Percentiles rank a stretch among this genome's conserved stretches.
Conservation (phyloP, 129 eudicot genomes). For the Saussurea involucrata region DNA sequence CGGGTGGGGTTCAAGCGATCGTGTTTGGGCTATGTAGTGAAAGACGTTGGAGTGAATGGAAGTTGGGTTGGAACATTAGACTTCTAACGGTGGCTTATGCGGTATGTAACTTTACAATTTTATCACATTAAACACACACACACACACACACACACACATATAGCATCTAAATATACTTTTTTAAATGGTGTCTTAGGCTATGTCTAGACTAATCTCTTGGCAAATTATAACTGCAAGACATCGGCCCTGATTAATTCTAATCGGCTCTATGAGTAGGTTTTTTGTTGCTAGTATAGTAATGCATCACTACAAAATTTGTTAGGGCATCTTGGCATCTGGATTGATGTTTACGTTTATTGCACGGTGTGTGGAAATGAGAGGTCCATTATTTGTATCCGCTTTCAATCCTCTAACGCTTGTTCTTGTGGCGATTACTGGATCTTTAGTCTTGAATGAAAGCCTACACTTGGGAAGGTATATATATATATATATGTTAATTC, state of each 20-base stretch:
- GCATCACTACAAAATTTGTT: background rate
- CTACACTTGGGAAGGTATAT: conserved; percentile 73
- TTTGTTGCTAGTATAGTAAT: background rate
- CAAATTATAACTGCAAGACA: too few species aligned
- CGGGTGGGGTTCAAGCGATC: conserved; percentile 37
- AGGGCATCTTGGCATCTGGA: conserved; percentile 62
- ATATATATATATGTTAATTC: conserved; percentile 2
- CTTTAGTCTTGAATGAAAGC: conserved; percentile 48
- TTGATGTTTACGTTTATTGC: conserved; percentile 35
- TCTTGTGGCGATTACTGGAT: conserved; percentile 56
- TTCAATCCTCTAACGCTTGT: conserved; percentile 63
- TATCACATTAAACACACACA: background rate
- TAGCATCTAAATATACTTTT: too few species aligned
- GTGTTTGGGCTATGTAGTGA: conserved; percentile 36
- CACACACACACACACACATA: background rate
- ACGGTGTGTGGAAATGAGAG: conserved; percentile 63
- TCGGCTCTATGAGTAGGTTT: background rate
- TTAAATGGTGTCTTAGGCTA: too few species aligned
- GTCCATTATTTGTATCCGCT: conserved; percentile 57
- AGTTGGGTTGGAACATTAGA: conserved; percentile 62
- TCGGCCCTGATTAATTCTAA: background rate
- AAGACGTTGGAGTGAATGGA: conserved; percentile 66
- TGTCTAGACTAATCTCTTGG: too few species aligned
- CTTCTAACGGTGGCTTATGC: conserved; percentile 48
- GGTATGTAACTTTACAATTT: conserved; percentile 20